These are phyloP conservation scores for Colletotrichum eremochloae DNA, from an alignment of 2,329 filamentous ascomycete species.

Conservation along the genomic window DNA sequence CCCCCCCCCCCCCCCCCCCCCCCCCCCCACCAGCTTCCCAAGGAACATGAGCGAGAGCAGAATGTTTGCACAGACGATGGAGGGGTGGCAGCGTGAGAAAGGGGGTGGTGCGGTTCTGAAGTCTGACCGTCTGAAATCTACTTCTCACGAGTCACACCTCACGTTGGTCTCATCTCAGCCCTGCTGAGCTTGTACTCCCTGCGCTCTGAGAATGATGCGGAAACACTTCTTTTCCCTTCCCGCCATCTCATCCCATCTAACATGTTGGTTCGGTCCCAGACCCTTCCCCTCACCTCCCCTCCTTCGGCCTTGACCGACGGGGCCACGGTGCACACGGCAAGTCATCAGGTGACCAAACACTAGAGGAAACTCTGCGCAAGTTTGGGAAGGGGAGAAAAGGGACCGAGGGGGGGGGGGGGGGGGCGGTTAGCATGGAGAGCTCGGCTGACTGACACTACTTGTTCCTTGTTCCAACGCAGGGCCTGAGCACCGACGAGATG, in stretches of 20 bases:
- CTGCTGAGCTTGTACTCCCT: slow-evolving; percentile 19
- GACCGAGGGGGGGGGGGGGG: neutral
- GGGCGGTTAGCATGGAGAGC: neutral
- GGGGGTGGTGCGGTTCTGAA: neutral
- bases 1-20: too few species aligned
- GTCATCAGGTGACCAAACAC: slow-evolving; percentile 1
- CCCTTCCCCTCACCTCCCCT: neutral
- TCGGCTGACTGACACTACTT: slow-evolving; percentile 26
- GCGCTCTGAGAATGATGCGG: slow-evolving; percentile 13
- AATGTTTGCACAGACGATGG: neutral
- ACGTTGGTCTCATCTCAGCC: slow-evolving; percentile 37
- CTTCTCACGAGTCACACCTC: slow-evolving; percentile 13
- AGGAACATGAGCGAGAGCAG: neutral
- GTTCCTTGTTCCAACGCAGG: slow-evolving; percentile 51
- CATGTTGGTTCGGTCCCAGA: neutral
- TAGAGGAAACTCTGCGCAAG: slow-evolving; percentile 20
- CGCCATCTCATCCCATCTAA: slow-evolving; percentile 21
- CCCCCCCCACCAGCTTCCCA: too few species aligned
- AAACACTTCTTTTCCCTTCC: slow-evolving; percentile 1
- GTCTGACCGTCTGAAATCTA: slow-evolving; percentile 8
- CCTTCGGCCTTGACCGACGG: slow-evolving; percentile 9
- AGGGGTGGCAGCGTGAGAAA: neutral
- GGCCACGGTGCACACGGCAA: slow-evolving; percentile 13
- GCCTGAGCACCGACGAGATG: slow-evolving; percentile 66
- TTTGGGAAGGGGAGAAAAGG: neutral